Percentiles rank a stretch among this genome's conserved stretches.
Evolutionary conservation across 345 rosid species (phyloP).

Genomic region (Litchi chinensis): DNA sequence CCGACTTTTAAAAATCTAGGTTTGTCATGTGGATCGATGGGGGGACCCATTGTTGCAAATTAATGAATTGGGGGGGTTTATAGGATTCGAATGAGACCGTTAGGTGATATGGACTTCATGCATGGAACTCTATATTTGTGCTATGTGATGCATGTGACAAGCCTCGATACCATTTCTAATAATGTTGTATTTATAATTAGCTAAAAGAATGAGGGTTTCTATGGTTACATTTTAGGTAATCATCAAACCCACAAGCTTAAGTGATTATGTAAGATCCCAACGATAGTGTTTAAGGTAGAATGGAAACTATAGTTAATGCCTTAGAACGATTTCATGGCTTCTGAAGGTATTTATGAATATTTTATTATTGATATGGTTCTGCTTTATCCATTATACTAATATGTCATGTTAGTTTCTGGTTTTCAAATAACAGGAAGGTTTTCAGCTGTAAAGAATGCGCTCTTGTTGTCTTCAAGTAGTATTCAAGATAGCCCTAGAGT

Average conservation of each 20-base stretch:
- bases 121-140: no score
- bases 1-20: no score
- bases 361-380: not conserved
- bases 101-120: not conserved
- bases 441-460: constrained; percentile 60
- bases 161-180: no score
- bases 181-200: not conserved
- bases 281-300: not conserved
- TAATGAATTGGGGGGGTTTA: no score
- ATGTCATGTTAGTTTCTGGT: constrained; percentile 1
- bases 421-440: constrained; percentile 60
- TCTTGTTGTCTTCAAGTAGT: constrained; percentile 47
- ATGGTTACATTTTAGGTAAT: no score
- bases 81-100: not conserved
- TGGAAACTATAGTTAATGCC: not conserved
- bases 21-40: no score
- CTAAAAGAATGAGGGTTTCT: not conserved
- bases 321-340: not conserved
- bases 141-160: no score
- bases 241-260: no score
- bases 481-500: constrained; percentile 54
- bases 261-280: not conserved
- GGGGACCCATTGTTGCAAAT: no score
- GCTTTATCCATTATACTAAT: constrained; percentile 17
- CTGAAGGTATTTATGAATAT: not conserved